Evolutionary conservation across 1,139 yeast genomes (phyloP), one percentile per base, ranked within the genome.

Genomic region (Taphrina pruni): DNA sequence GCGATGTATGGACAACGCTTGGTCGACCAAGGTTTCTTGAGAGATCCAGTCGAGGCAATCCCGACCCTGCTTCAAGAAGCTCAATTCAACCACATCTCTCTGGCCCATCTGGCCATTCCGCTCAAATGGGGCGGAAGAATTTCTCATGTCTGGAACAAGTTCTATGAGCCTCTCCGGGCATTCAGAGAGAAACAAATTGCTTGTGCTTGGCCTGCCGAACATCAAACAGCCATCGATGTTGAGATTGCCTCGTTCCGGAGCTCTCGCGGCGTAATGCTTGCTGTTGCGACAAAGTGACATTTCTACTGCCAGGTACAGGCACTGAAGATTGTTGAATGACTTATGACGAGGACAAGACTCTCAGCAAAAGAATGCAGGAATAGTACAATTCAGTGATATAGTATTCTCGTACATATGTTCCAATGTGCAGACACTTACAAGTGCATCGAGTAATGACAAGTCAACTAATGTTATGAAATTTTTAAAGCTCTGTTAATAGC

Each of bases 31-130:
- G 62, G 62, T n/a, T 58, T 26, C 21, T 26, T 21, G n/a, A 45
- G 32, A 14, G 62, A 58, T 32, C 11, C 43, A 11, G 11, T 58
- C 20, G 36, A 21, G 11, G 52, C 32, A 14, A 17, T 58, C 1
- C 54, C 54, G 7, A 8, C 20, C 9, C 7, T 46, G 41, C 8
- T 58, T 7, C 41, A 12, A 4, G 14, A 38, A 6, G 35, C 43
- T 6, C 8, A 26, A 1, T 58, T 58, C 21, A 17, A 17, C n/a
- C 32, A n/a, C 1, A 48, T 58, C 41, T 8, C 7, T 7, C 14
- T n/a, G 12, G 51, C 43, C 45, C 62, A 58, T 45, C 43, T 58
- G 9, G 62, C 62, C 9, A 46, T 58, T 26, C 62, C 62, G 6
- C 21, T 46, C n/a, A 7, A n/a, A 2, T 58, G 62, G 62, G 62